These are phyloP conservation scores for Penstemon newberryi DNA, from an alignment of 257 asterid genomes.

Conservation along the genomic window DNA sequence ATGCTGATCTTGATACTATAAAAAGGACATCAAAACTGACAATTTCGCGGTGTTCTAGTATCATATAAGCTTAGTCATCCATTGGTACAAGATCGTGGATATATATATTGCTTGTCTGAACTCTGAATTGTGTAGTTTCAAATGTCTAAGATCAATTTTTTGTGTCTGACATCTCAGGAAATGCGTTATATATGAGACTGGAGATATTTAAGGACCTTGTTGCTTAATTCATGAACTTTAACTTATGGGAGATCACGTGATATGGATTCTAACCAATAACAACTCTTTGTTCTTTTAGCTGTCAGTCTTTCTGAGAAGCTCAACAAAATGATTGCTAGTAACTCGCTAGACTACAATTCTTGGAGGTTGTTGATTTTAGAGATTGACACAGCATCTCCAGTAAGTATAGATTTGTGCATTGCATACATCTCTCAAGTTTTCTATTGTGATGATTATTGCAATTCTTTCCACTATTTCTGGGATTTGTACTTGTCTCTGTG, in stretches of 20 bases:
- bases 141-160: neutral
- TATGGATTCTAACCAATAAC: conserved; percentile 24
- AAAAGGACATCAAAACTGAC: too few species aligned
- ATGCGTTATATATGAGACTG: neutral
- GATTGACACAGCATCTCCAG: conserved; percentile 56
- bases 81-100: neutral
- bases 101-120: too few species aligned
- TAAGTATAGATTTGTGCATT: conserved; percentile 34
- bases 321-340: conserved; percentile 49
- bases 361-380: conserved; percentile 67
- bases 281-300: conserved; percentile 41
- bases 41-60: too few species aligned
- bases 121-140: neutral
- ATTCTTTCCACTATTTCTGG: neutral
- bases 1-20: too few species aligned
- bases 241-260: conserved; percentile 9
- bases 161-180: neutral
- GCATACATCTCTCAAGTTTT: neutral
- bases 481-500: conserved; percentile 3
- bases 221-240: neutral
- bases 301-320: conserved; percentile 47
- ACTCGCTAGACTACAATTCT: conserved; percentile 54
- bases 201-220: too few species aligned
- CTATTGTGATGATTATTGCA: neutral
- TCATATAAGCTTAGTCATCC: neutral